A percentile compares a stretch with the other conserved stretches of the same genome.
Conservation (phyloP, 306 rosid genomes). For the Biancaea sappan region DNA sequence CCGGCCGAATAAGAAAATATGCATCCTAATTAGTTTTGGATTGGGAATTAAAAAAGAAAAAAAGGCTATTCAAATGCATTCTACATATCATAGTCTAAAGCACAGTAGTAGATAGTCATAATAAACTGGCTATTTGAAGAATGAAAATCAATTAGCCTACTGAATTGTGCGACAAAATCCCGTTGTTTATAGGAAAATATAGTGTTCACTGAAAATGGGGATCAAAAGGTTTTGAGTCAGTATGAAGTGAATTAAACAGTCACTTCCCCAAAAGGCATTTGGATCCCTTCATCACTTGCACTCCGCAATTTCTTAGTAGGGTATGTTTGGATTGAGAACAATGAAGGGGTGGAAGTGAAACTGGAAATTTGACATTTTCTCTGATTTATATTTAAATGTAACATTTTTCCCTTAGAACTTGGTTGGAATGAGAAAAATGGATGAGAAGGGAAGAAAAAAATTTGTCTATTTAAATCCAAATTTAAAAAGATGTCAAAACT, state of each 20-base stretch:
- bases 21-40: background rate
- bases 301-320: background rate
- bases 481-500: too few relatives aligned
- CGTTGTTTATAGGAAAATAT: background rate
- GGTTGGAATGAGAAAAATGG: too few relatives aligned
- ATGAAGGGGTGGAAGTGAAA: too few relatives aligned
- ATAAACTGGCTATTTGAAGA: background rate
- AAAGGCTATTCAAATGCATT: constrained; percentile 8
- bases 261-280: constrained; percentile 10
- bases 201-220: background rate
- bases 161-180: background rate
- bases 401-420: too few relatives aligned
- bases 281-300: background rate
- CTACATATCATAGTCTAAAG: background rate
- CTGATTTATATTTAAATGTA: too few relatives aligned
- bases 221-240: background rate
- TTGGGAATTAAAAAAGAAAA: background rate
- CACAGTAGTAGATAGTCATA: background rate
- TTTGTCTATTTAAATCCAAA: too few relatives aligned
- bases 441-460: too few relatives aligned
- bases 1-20: background rate
- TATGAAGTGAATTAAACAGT: background rate
- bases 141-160: background rate
- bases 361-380: too few relatives aligned
- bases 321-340: too few relatives aligned